Evolutionary conservation across 2,329 filamentous ascomycete genomes (phyloP).

Genomic region (Claviceps capensis): DNA sequence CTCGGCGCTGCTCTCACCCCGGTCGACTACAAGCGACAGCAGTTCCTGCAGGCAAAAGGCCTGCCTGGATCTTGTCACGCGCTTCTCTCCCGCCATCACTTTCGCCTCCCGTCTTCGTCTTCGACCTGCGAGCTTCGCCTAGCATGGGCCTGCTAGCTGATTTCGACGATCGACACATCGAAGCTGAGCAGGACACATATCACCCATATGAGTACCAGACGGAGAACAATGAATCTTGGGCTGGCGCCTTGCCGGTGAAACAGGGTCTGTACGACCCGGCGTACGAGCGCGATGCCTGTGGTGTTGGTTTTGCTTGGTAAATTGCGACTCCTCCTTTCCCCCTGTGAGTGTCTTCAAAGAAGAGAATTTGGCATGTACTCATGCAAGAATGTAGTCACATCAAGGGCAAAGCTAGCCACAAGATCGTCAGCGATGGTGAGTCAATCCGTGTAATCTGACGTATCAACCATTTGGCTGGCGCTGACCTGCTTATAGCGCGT

Average conservation of each 20-base stretch:
- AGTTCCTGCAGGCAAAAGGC: constrained; percentile 3
- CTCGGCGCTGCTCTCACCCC: constrained; percentile 13
- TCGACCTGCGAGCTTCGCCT: constrained; percentile 34
- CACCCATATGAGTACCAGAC: constrained; percentile 75
- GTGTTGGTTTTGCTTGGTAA: constrained; percentile 97
- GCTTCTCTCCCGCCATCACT: neutral
- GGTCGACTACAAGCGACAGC: constrained; percentile 1
- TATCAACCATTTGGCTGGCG: neutral
- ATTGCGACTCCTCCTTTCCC: constrained; percentile 17
- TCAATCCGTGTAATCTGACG: constrained; percentile 5
- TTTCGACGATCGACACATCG: constrained; percentile 55
- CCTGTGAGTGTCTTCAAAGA: neutral
- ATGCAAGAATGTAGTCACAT: constrained; percentile 55
- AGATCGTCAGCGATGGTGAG: constrained; percentile 95
- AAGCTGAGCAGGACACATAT: constrained; percentile 46
- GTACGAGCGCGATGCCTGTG: constrained; percentile 97
- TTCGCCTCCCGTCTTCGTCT: neutral
- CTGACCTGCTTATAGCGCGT: constrained; percentile 5
- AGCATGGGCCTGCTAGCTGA: constrained; percentile 54
- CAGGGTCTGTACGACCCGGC: constrained; percentile 96
- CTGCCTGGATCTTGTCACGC: constrained; percentile 2
- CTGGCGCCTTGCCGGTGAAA: constrained; percentile 88
- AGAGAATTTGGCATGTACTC: neutral
- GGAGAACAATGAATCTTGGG: constrained; percentile 79
- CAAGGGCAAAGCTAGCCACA: constrained; percentile 94